Evolutionary conservation across 345 rosid genomes (phyloP).

Genomic region (Firmiana major): DNA sequence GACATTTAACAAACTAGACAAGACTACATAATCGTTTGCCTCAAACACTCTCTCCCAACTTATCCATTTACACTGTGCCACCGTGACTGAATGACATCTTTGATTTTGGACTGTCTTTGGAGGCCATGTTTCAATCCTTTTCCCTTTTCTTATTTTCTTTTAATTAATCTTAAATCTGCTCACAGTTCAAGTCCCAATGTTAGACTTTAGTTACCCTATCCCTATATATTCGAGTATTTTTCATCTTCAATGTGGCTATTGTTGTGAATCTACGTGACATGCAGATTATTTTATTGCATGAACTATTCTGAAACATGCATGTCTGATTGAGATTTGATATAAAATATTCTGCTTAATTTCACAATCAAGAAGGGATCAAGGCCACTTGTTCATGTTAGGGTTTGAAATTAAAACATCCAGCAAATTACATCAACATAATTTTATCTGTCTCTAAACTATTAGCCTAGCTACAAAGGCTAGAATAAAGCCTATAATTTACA

Average conservation of each 20-base stretch:
- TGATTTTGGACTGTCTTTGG: neutral
- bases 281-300: neutral
- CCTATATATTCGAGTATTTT: no score
- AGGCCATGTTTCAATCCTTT: neutral
- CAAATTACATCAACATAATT: neutral
- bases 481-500: neutral
- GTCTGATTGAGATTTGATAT: neutral
- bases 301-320: neutral
- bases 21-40: conserved; percentile 12
- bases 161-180: neutral
- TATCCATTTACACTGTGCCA: neutral
- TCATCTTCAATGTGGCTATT: neutral
- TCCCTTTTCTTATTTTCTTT: no score
- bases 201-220: no score
- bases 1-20: conserved; percentile 18
- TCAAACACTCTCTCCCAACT: neutral
- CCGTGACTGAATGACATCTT: neutral
- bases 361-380: no score
- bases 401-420: neutral
- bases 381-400: neutral
- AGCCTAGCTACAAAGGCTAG: neutral
- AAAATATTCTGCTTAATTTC: neutral
- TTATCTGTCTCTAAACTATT: neutral
- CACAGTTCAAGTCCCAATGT: neutral
- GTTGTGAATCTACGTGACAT: neutral